Conservation (phyloP, 169 alveolate genomes). For the Amoebophrya sp. region DNA sequence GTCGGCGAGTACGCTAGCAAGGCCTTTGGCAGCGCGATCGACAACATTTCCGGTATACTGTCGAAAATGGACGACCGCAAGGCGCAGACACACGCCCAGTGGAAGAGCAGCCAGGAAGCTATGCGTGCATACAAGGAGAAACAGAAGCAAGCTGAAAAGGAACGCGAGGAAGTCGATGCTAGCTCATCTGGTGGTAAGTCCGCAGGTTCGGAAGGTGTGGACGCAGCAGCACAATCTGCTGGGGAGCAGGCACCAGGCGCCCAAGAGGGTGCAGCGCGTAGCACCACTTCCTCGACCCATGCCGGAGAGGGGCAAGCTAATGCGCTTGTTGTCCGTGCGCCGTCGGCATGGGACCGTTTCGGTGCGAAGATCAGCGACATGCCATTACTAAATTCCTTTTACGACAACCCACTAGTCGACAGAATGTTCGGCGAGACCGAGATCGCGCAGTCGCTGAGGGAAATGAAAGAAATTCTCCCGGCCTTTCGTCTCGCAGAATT, state of each 20-base stretch:
- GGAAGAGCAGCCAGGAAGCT: not conserved
- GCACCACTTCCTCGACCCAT: no score
- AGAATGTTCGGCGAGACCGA: slow-evolving; percentile 64
- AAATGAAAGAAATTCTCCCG: slow-evolving; percentile 67
- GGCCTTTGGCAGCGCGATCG: not conserved
- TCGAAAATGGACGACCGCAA: not conserved
- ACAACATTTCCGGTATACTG: not conserved
- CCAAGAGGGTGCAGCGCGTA: no score
- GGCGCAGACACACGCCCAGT: not conserved
- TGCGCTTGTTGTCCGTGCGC: not conserved
- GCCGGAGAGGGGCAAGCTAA: no score
- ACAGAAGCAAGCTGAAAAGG: not conserved
- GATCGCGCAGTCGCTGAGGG: slow-evolving; percentile 64
- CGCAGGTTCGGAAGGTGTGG: no score
- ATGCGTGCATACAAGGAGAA: not conserved
- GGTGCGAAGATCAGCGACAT: not conserved
- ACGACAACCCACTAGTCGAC: slow-evolving; percentile 53
- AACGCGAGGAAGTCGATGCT: not conserved
- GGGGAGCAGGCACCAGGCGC: no score
- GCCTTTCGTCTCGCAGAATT: slow-evolving; percentile 62
- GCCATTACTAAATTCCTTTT: not conserved
- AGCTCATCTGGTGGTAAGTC: no score
- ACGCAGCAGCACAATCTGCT: no score
- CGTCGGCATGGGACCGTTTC: not conserved
- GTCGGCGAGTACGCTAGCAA: no score